Evolutionary conservation across 345 rosid genomes (phyloP).

Genomic region (Boechera stricta): DNA sequence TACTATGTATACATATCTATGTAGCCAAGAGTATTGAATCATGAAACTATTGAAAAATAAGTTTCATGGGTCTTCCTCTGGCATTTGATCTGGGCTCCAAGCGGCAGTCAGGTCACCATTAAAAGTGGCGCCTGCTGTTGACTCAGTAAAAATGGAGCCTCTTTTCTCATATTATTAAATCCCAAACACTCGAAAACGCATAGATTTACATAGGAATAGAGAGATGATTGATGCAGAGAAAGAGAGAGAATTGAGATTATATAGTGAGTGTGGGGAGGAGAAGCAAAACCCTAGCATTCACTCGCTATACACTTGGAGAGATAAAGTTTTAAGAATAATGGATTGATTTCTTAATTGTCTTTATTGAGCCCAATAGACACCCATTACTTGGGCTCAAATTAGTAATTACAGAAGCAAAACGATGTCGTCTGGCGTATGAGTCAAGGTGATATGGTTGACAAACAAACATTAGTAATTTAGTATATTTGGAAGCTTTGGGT

Average conservation of each 20-base stretch:
- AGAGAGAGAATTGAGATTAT: neutral
- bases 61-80: constrained; percentile 48
- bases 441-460: too few relatives aligned
- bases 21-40: constrained; percentile 43
- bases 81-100: constrained; percentile 44
- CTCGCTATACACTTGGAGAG: too few relatives aligned
- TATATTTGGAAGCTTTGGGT: too few relatives aligned
- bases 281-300: neutral
- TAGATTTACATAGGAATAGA: neutral
- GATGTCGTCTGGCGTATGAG: too few relatives aligned
- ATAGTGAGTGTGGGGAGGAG: neutral
- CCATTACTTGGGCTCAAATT: too few relatives aligned
- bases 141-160: constrained; percentile 42
- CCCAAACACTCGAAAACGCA: neutral
- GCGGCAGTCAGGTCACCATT: constrained; percentile 50
- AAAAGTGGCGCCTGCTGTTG: constrained; percentile 46
- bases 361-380: too few relatives aligned
- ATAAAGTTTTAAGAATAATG: too few relatives aligned
- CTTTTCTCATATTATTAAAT: neutral
- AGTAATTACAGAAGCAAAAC: too few relatives aligned
- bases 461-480: too few relatives aligned
- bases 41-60: constrained; percentile 26
- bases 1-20: neutral
- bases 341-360: too few relatives aligned
- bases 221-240: neutral